A percentile compares a stretch with the other conserved stretches of the same genome.
Evolutionary conservation across 192 early-diverging fungal genomes (phyloP).

Genomic region (Gamsiella multidivaricata): DNA sequence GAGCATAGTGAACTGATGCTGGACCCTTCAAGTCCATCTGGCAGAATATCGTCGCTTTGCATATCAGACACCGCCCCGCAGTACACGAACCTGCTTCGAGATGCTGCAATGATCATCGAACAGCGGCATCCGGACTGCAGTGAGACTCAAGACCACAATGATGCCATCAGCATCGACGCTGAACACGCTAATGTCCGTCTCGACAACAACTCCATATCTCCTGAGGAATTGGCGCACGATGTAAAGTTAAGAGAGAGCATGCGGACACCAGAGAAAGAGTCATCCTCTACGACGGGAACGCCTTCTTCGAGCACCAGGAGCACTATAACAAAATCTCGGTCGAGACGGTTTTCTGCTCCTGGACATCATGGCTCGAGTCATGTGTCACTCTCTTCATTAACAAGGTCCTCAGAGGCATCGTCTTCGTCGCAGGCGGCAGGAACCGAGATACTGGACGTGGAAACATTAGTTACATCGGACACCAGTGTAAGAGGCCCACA

Average conservation of each 20-base stretch:
- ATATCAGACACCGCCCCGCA: slow-evolving; percentile 1
- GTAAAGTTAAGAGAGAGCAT: neutral
- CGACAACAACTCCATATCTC: neutral
- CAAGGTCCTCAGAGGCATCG: neutral
- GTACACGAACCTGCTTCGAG: slow-evolving; percentile 36
- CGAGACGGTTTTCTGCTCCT: slow-evolving; percentile 31
- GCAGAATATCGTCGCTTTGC: slow-evolving; percentile 12
- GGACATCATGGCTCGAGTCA: slow-evolving; percentile 13
- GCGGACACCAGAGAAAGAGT: neutral
- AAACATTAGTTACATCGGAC: neutral
- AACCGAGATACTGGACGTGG: neutral
- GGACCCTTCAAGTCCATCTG: slow-evolving; percentile 6
- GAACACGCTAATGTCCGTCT: too few species aligned
- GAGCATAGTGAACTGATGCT: slow-evolving; percentile 21
- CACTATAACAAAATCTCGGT: slow-evolving; percentile 18
- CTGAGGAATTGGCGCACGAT: neutral
- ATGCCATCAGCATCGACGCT: too few species aligned
- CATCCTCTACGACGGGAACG: neutral
- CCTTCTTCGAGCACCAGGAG: slow-evolving; percentile 6
- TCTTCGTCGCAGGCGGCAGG: neutral
- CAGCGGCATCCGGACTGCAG: slow-evolving; percentile 9
- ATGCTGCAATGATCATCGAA: slow-evolving; percentile 35
- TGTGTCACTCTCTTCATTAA: slow-evolving; percentile 1
- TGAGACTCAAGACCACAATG: neutral
- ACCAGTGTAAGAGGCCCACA: neutral